Evolutionary conservation across 2,329 filamentous ascomycete species (phyloP).

Genomic region (Coleophoma cylindrospora): DNA sequence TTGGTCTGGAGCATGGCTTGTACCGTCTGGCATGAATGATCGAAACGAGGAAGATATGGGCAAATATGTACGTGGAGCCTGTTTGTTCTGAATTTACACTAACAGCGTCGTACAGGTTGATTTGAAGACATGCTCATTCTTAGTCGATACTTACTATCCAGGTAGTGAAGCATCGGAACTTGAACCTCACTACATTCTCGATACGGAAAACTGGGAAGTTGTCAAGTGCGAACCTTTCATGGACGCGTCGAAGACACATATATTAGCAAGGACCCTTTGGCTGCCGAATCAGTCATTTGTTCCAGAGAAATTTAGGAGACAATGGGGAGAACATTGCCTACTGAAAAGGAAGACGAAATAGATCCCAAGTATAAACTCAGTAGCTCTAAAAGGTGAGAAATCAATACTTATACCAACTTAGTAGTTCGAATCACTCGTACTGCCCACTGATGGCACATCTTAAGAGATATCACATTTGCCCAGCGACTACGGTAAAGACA

Average conservation of each 20-base stretch:
- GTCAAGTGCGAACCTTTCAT: slow-evolving; percentile 75
- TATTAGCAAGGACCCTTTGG: slow-evolving; percentile 76
- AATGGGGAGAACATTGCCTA: slow-evolving; percentile 88
- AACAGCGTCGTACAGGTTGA: slow-evolving; percentile 46
- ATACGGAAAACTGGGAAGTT: slow-evolving; percentile 71
- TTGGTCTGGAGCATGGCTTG: slow-evolving; percentile 79
- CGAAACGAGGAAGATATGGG: slow-evolving; percentile 78
- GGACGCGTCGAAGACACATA: slow-evolving; percentile 68
- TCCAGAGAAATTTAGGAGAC: slow-evolving; percentile 63
- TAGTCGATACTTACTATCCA: slow-evolving; percentile 84
- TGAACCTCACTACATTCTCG: slow-evolving; percentile 76
- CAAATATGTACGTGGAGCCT: slow-evolving; percentile 65
- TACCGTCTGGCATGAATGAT: slow-evolving; percentile 85
- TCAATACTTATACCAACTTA: no score
- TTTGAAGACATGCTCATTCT: slow-evolving; percentile 68
- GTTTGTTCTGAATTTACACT: not conserved
- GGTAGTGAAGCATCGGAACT: slow-evolving; percentile 51
- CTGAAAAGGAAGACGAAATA: slow-evolving; percentile 48
- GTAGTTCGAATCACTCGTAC: no score
- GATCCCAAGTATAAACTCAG: not conserved
- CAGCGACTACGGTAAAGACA: no score
- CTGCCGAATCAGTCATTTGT: slow-evolving; percentile 67
- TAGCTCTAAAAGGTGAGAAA: no score
- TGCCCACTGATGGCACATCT: no score
- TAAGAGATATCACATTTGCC: no score